Conservation (phyloP, 2,329 filamentous ascomycete species). For the Aureobasidium uvarum region DNA sequence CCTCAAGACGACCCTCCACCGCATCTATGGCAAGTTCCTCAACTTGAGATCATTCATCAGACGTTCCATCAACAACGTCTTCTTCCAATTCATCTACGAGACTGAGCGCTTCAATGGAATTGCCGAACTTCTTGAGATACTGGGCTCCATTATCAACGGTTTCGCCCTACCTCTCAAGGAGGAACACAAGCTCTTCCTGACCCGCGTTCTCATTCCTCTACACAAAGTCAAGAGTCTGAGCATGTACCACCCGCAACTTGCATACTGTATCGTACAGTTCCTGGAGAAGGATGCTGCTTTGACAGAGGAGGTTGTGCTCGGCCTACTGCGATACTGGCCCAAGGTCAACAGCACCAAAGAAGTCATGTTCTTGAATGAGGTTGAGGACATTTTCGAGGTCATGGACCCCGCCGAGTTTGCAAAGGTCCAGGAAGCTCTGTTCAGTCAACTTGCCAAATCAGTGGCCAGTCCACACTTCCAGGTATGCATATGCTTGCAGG, state of each 20-base stretch:
- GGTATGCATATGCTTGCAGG: conserved; percentile 41
- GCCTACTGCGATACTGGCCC: conserved; percentile 93
- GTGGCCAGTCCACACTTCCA: conserved; percentile 99
- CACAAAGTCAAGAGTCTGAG: conserved; percentile 99
- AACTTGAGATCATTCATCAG: conserved; percentile 97
- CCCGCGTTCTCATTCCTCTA: conserved; percentile 83
- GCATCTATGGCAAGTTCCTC: conserved; percentile 98
- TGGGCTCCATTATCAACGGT: conserved; percentile 98
- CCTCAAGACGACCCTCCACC: conserved; percentile 93
- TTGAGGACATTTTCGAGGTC: conserved; percentile 99
- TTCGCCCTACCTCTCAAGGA: conserved; percentile 96
- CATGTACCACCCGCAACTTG: conserved; percentile 99
- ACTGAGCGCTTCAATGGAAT: conserved; percentile 99
- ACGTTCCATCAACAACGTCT: conserved; percentile 99
- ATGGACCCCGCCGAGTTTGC: conserved; percentile 99
- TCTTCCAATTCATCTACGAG: conserved; percentile 99
- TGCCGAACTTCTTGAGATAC: conserved; percentile 90
- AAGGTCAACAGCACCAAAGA: conserved; percentile 99
- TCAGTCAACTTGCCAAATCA: conserved; percentile 96
- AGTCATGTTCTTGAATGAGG: conserved; percentile 99
- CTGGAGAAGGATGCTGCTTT: conserved; percentile 95
- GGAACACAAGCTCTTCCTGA: conserved; percentile 97
- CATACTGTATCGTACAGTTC: conserved; percentile 99
- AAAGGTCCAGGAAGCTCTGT: conserved; percentile 96
- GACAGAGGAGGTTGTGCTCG: conserved; percentile 96